Conservation (phyloP, 257 asterid genomes). For the Cynanchum wilfordii region DNA sequence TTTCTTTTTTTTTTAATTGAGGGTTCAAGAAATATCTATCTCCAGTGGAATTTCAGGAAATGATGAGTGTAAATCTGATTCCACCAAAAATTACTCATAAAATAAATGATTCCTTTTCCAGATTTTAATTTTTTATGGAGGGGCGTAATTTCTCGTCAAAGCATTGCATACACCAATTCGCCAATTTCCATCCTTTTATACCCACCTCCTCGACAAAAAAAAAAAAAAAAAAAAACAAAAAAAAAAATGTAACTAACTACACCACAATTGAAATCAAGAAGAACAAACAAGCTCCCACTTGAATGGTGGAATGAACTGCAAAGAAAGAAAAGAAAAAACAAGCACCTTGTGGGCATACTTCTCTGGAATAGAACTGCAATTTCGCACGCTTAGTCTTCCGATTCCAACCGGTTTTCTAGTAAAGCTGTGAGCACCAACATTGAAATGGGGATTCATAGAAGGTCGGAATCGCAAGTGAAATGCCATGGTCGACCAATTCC, state of each 20-base stretch:
- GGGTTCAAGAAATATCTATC: background rate
- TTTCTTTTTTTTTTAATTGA: too few species aligned
- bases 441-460: background rate
- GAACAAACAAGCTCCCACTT: background rate
- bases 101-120: background rate
- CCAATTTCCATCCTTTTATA: background rate
- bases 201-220: background rate
- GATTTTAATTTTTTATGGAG: background rate
- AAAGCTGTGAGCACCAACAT: background rate
- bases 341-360: constrained; percentile 3
- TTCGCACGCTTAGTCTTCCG: background rate
- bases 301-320: too few species aligned
- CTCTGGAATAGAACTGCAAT: background rate
- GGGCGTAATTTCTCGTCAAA: background rate
- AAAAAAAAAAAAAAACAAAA: background rate
- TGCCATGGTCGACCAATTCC: background rate
- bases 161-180: background rate
- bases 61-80: too few species aligned
- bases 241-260: background rate
- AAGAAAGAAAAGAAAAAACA: background rate
- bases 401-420: background rate
- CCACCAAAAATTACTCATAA: background rate
- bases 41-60: background rate
- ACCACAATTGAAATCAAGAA: background rate
- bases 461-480: background rate